Evolutionary conservation across 345 rosid genomes (phyloP).

Genomic region (Boechera retrofracta): DNA sequence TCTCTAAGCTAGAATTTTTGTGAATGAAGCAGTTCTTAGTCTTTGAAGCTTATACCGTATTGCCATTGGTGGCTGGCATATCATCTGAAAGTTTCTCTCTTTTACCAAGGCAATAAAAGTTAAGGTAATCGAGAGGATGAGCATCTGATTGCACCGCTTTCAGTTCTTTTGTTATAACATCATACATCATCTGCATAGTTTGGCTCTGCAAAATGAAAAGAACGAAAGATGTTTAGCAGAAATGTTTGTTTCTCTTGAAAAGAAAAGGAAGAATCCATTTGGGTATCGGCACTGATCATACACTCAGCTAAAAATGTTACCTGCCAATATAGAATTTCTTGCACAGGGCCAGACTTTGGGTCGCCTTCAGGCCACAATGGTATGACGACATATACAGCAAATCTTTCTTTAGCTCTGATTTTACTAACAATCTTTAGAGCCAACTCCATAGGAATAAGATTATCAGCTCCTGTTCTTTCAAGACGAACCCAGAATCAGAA

Average conservation of each 20-base stretch:
- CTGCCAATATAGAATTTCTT: conserved; percentile 99
- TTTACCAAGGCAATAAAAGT: conserved; percentile 92
- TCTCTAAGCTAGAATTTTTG: background rate
- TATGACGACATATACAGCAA: conserved; percentile 81
- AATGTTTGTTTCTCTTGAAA: conserved; percentile 27
- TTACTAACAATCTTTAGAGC: conserved; percentile 90
- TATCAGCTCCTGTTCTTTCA: conserved; percentile 80
- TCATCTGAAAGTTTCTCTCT: conserved; percentile 56
- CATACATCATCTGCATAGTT: conserved; percentile 94
- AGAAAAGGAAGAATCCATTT: background rate
- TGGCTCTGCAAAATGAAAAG: conserved; percentile 62
- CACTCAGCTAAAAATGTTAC: conserved; percentile 46
- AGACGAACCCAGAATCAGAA: conserved; percentile 9
- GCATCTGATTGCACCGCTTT: conserved; percentile 54
- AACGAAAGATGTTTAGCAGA: conserved; percentile 2
- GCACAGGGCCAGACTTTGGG: conserved; percentile 73
- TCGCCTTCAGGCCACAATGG: conserved; percentile 99
- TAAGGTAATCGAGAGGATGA: conserved; percentile 88
- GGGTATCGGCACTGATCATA: background rate
- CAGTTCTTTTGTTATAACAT: conserved; percentile 60
- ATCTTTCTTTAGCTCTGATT: conserved; percentile 87
- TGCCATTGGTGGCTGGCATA: conserved; percentile 41
- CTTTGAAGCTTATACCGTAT: conserved; percentile 51
- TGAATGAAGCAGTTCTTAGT: conserved; percentile 14
- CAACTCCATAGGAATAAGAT: conserved; percentile 95